phyloP scores from a whole-genome alignment of 257 asterid species.

The Primulina tabacum region DNA sequence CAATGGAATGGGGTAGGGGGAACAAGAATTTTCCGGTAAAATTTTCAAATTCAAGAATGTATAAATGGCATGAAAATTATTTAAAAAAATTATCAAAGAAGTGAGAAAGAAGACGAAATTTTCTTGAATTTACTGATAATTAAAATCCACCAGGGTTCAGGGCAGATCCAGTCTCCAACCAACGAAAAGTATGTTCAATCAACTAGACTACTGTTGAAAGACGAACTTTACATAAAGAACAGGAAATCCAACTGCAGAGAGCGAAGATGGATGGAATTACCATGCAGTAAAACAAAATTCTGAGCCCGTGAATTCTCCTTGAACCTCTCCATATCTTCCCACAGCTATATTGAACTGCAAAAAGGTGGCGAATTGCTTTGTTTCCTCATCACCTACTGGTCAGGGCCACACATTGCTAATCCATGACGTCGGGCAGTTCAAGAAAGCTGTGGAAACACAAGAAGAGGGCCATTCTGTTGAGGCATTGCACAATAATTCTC shows the following conservation, averaged over 20 bases:
- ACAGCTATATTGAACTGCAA: conserved; percentile 59
- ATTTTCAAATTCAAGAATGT: not conserved
- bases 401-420: not conserved
- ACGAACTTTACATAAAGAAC: too few species aligned
- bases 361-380: not conserved
- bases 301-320: not conserved
- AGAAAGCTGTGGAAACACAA: conserved; percentile 62
- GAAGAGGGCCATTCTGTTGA: conserved; percentile 31
- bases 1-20: not conserved
- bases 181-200: too few species aligned
- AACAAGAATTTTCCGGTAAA: not conserved
- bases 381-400: not conserved
- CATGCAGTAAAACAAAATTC: not conserved
- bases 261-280: not conserved
- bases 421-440: conserved; percentile 40
- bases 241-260: not conserved
- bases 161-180: not conserved
- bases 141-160: not conserved
- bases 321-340: conserved; percentile 37
- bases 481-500: not conserved
- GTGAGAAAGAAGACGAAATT: too few species aligned
- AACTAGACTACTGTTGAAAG: not conserved
- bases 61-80: not conserved
- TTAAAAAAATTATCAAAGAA: not conserved
- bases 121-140: too few species aligned